Conservation (phyloP, 2,329 filamentous ascomycete species). For the Colletotrichum neosansevieriae region DNA sequence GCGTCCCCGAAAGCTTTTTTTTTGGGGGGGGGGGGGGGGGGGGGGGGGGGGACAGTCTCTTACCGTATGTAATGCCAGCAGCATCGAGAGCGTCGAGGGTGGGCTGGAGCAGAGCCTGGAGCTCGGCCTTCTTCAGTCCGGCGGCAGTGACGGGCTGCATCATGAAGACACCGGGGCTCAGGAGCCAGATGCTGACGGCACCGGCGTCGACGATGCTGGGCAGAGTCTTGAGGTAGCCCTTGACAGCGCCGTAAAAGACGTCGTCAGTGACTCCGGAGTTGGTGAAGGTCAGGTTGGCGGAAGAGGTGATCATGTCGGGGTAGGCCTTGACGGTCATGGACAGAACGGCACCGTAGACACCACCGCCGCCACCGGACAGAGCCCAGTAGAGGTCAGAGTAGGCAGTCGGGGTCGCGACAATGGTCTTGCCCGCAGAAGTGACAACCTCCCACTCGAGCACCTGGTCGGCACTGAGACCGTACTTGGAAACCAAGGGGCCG, state of each 20-base stretch:
- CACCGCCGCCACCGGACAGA: slow-evolving; percentile 62
- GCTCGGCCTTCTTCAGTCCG: slow-evolving; percentile 53
- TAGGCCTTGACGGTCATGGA: slow-evolving; percentile 56
- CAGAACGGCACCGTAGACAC: slow-evolving; percentile 63
- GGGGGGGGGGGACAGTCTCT: too few species aligned
- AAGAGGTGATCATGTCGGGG: slow-evolving; percentile 53
- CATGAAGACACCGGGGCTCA: slow-evolving; percentile 16
- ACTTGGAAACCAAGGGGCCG: slow-evolving; percentile 56
- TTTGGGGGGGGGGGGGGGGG: too few species aligned
- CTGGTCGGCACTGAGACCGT: slow-evolving; percentile 66
- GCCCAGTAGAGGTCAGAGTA: slow-evolving; percentile 69
- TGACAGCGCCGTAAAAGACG: slow-evolving; percentile 41
- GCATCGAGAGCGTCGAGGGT: slow-evolving; percentile 48
- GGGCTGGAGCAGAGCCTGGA: slow-evolving; percentile 55
- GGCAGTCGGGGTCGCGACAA: slow-evolving; percentile 55
- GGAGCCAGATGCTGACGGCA: slow-evolving; percentile 35
- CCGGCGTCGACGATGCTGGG: slow-evolving; percentile 35
- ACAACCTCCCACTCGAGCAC: slow-evolving; percentile 63
- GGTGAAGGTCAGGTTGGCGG: slow-evolving; percentile 57
- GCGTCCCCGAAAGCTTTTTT: too few species aligned
- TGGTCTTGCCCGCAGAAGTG: slow-evolving; percentile 54
- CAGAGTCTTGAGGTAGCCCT: slow-evolving; percentile 22
- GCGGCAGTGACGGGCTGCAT: slow-evolving; percentile 54
- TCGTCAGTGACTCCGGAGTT: slow-evolving; percentile 42
- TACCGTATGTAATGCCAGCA: slow-evolving; percentile 44